These are phyloP conservation scores for Parastagonospora avenae DNA, from an alignment of 2,329 filamentous ascomycete species.

Conservation along the genomic window DNA sequence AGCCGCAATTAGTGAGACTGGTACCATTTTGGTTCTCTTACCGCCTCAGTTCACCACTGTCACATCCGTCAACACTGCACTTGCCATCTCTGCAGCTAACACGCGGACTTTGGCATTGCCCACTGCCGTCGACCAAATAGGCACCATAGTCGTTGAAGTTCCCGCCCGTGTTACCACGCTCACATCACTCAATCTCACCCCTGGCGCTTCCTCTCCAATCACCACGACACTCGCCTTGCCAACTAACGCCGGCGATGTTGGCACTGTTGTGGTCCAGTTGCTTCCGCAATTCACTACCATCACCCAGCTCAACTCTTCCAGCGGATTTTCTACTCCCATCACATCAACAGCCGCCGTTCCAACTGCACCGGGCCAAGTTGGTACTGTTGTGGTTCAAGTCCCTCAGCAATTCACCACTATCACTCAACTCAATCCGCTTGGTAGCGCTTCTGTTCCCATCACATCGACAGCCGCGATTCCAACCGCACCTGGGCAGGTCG, in stretches of 20 bases:
- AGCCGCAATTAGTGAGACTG: not conserved
- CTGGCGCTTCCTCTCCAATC: not conserved
- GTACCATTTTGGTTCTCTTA: not conserved
- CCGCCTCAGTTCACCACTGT: not conserved
- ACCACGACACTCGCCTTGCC: not conserved
- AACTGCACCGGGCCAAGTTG: not conserved
- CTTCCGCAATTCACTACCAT: not conserved
- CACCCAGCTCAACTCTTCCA: not conserved
- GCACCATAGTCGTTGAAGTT: not conserved
- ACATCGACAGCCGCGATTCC: not conserved
- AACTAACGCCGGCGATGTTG: not conserved
- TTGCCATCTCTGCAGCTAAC: not conserved
- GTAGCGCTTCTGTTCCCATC: not conserved
- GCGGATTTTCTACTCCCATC: not conserved
- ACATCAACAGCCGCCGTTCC: not conserved
- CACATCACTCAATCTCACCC: not conserved
- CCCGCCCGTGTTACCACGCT: not conserved
- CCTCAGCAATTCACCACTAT: not conserved
- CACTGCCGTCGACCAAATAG: not conserved
- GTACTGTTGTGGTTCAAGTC: not conserved
- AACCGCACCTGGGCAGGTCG: not conserved
- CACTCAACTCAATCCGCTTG: not conserved
- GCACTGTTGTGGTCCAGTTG: not conserved
- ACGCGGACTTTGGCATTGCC: not conserved
- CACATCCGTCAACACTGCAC: not conserved